These are phyloP conservation scores for Metarhizium sp. DNA, from an alignment of 2,329 filamentous ascomycete genomes.

Conservation along the genomic window DNA sequence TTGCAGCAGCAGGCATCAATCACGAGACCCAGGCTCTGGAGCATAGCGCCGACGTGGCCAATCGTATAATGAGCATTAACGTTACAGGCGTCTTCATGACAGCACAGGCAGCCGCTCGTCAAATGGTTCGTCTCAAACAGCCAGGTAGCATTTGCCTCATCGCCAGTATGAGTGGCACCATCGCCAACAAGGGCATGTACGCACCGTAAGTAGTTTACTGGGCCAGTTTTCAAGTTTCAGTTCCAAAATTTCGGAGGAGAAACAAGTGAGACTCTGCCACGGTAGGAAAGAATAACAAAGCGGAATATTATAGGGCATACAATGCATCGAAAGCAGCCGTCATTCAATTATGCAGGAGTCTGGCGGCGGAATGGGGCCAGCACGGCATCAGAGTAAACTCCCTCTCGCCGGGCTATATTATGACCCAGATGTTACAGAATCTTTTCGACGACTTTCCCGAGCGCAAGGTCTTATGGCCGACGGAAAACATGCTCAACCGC, in stretches of 20 bases:
- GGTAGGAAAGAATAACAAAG: no score
- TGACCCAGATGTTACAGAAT: neutral
- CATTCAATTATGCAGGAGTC: conserved; percentile 47
- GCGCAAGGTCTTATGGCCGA: neutral
- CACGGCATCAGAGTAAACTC: conserved; percentile 58
- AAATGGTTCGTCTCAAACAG: conserved; percentile 52
- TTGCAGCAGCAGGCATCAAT: conserved; percentile 41
- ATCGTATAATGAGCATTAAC: conserved; percentile 76
- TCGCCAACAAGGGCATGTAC: conserved; percentile 52
- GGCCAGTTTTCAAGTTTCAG: conserved; percentile 15
- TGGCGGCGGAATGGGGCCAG: conserved; percentile 53
- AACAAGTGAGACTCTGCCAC: conserved; percentile 26
- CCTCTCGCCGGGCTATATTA: conserved; percentile 45
- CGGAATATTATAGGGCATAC: conserved; percentile 36
- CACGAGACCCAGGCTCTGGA: conserved; percentile 54
- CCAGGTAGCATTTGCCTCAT: conserved; percentile 57
- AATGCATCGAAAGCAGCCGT: conserved; percentile 55
- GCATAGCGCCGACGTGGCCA: conserved; percentile 64
- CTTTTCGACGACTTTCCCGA: neutral
- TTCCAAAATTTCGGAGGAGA: no score
- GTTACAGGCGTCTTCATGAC: conserved; percentile 81
- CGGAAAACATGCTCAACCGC: neutral
- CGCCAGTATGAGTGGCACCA: conserved; percentile 59
- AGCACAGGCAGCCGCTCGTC: conserved; percentile 76
- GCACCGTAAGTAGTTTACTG: no score